These are phyloP conservation scores for Ophiostoma ulmi DNA, from an alignment of 2,329 filamentous ascomycete genomes.

Conservation along the genomic window DNA sequence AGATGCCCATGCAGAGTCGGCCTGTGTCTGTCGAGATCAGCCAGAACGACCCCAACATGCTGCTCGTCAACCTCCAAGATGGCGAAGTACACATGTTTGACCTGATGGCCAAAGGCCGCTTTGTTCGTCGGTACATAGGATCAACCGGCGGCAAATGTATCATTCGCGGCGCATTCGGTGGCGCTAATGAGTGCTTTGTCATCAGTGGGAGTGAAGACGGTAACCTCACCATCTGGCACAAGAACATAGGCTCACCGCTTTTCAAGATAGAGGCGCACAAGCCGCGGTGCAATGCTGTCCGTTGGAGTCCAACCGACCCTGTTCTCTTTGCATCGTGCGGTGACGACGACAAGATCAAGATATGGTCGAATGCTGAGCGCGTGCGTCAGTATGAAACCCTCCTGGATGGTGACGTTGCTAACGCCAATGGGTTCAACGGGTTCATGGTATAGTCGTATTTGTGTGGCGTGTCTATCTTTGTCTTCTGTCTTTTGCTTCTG, in stretches of 20 bases:
- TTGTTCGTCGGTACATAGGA: constrained; percentile 48
- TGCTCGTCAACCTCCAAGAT: constrained; percentile 77
- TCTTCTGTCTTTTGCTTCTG: neutral
- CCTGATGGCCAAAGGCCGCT: constrained; percentile 18
- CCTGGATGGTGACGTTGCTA: neutral
- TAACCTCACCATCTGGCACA: constrained; percentile 84
- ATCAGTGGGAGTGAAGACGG: constrained; percentile 82
- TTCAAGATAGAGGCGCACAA: constrained; percentile 71
- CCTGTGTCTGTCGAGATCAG: constrained; percentile 78
- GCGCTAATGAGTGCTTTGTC: constrained; percentile 86
- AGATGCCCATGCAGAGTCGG: constrained; percentile 62
- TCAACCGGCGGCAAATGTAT: constrained; percentile 71
- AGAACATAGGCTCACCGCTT: constrained; percentile 69
- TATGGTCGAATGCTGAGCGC: constrained; percentile 46
- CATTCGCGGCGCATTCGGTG: constrained; percentile 79
- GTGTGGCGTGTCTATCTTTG: neutral
- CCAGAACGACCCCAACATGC: constrained; percentile 63
- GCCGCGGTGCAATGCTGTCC: constrained; percentile 75
- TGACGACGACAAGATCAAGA: constrained; percentile 77
- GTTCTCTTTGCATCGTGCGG: constrained; percentile 86
- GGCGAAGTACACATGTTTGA: constrained; percentile 75
- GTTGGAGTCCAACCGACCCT: constrained; percentile 81
- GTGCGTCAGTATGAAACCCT: constrained; percentile 24
- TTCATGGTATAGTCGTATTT: neutral
- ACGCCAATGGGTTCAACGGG: neutral